phyloP scores from a whole-genome alignment of 768 basidiomycete species.

The Naganishia randhawae region DNA sequence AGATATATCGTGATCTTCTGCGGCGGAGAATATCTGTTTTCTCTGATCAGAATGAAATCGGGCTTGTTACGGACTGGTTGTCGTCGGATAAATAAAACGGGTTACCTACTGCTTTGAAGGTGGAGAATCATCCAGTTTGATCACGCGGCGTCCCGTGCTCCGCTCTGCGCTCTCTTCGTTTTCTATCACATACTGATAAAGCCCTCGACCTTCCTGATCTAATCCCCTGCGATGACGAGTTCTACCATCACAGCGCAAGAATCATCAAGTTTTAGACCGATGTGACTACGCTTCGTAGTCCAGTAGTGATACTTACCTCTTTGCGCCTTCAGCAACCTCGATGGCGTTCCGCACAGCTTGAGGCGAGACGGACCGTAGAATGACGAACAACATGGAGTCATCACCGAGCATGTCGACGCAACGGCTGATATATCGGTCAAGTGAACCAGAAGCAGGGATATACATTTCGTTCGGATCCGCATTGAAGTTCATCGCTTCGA shows the following conservation, averaged over 20 bases:
- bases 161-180: constrained; percentile 31
- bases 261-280: not conserved
- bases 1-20: constrained; percentile 46
- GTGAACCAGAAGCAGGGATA: constrained; percentile 35
- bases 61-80: not conserved
- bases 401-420: constrained; percentile 30
- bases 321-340: constrained; percentile 44
- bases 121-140: constrained; percentile 42
- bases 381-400: constrained; percentile 41
- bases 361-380: constrained; percentile 39
- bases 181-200: constrained; percentile 49
- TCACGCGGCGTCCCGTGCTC: constrained; percentile 37
- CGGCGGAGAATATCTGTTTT: constrained; percentile 35
- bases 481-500: constrained; percentile 12
- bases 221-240: constrained; percentile 45
- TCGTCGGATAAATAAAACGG: not conserved
- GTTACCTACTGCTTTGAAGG: not conserved
- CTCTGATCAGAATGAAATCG: not conserved
- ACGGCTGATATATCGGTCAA: constrained; percentile 39
- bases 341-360: constrained; percentile 40
- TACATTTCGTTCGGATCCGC: constrained; percentile 46
- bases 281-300: too few species aligned
- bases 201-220: constrained; percentile 29
- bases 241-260: constrained; percentile 25
- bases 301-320: constrained; percentile 34